Evolutionary conservation across 305 asterid genomes (phyloP), one percentile per base, ranked within the genome.

Genomic region (Fraxinus latifolia): DNA sequence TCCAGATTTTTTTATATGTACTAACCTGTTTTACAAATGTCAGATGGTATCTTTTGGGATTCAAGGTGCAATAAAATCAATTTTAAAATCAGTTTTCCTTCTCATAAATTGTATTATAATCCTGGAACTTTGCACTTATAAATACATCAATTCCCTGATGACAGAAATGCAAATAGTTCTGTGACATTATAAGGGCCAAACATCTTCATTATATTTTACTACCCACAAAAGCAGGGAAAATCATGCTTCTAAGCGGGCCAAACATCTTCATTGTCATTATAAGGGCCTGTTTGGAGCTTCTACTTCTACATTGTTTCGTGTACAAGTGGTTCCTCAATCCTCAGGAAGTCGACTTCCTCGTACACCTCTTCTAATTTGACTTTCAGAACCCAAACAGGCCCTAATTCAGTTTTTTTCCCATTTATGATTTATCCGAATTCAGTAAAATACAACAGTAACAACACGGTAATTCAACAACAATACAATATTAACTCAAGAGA

Each of bases 11-110:
- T 82, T 83, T 89, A 89, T 58, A 88, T 76, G 78, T 60, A 77
- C 78, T 81, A 72, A 67, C 93, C 92, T 89, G 92, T 86, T 88
- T 89, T 81, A 82, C 81, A 84, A 67, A 76, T 77, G 73, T 84
- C 73, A 79, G 85, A 68, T n/a, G 6, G 14, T 71, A 33, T 68
- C 71, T 65, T 62, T 74, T 12, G 74, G 75, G 77, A 74, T 82
- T 81, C 77, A 73, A 68, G 19, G 19, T 68, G 74, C 74, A 68
- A 68, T 27, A 27, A 14, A 27, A 68, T 68, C 39, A 68, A 29
- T 68, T 68, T 29, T 67, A 68, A 11, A 5, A 27, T 27, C 9
- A 27, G 15, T 68, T 65, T 68, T 68, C 74, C 39, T 4, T 29
- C 21, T 31, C 3, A 68, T 12, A 29, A 67, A 8, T 67, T 23